These are phyloP conservation scores for Cercospora janseana DNA, from an alignment of 2,329 filamentous ascomycete species.

Conservation along the genomic window DNA sequence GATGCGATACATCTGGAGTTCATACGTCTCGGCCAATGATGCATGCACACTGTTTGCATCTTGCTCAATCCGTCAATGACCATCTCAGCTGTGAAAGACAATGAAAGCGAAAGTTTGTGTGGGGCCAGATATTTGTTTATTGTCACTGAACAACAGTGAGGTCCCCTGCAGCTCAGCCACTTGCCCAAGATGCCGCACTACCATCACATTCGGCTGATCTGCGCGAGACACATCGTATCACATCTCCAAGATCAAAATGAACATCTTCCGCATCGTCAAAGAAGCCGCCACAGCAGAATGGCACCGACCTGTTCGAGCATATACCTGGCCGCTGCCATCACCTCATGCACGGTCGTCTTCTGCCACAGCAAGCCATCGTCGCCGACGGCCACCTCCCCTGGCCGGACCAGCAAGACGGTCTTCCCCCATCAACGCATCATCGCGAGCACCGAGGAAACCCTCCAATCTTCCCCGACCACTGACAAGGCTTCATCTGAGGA, in stretches of 20 bases:
- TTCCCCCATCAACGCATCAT: neutral
- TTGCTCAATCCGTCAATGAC: too few species aligned
- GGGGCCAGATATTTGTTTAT: neutral
- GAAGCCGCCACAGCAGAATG: neutral
- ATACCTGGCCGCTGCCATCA: neutral
- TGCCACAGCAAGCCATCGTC: neutral
- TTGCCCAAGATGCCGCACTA: neutral
- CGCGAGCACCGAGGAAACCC: neutral
- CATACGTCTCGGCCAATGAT: too few species aligned
- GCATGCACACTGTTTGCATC: too few species aligned
- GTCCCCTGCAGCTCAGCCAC: neutral
- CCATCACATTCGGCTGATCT: neutral
- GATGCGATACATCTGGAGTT: too few species aligned
- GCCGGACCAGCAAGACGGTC: neutral
- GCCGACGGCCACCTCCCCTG: neutral
- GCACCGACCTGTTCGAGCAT: slow-evolving; percentile 1
- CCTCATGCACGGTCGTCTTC: neutral
- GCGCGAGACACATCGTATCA: neutral
- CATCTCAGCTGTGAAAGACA: too few species aligned
- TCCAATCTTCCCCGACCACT: too few species aligned
- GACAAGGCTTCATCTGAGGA: too few species aligned
- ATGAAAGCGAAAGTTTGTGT: too few species aligned
- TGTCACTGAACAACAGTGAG: neutral
- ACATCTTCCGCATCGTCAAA: neutral
- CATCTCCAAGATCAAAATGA: too few species aligned